Evolutionary conservation across 179 eudicot genomes (phyloP).

Genomic region (Spergularia azorica): DNA sequence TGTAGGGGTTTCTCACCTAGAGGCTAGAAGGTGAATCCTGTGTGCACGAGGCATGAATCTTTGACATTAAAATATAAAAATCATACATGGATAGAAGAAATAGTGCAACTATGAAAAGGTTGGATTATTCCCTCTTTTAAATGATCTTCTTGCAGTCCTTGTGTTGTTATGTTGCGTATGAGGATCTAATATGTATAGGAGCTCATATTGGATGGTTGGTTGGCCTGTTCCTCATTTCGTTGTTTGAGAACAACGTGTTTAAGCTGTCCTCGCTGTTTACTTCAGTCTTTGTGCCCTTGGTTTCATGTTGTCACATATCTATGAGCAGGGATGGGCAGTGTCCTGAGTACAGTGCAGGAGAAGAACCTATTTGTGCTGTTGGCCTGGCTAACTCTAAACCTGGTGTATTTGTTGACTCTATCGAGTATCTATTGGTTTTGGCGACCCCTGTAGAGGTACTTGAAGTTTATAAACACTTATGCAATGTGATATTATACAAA

Average conservation of each 20-base stretch:
- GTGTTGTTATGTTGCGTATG: too few relatives aligned
- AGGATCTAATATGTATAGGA: too few relatives aligned
- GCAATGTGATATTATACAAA: neutral
- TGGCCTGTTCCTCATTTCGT: neutral
- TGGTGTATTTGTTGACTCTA: slow-evolving; percentile 93
- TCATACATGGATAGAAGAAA: too few relatives aligned
- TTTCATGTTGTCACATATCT: slow-evolving; percentile 20
- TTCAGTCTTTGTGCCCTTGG: neutral
- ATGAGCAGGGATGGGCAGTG: slow-evolving; percentile 94
- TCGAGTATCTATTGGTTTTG: slow-evolving; percentile 79
- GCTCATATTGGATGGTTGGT: too few relatives aligned
- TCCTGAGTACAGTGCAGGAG: slow-evolving; percentile 94
- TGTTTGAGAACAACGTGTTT: neutral
- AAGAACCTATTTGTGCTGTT: slow-evolving; percentile 98
- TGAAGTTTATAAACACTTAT: slow-evolving; percentile 5
- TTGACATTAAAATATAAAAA: too few relatives aligned
- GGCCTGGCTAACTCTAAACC: slow-evolving; percentile 87
- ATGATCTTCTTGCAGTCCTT: too few relatives aligned
- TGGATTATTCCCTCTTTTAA: too few relatives aligned
- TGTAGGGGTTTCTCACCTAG: too few relatives aligned
- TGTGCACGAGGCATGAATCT: too few relatives aligned
- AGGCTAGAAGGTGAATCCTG: too few relatives aligned
- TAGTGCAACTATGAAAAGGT: too few relatives aligned
- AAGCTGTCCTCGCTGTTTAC: slow-evolving; percentile 12
- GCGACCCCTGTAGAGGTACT: slow-evolving; percentile 98